These are phyloP conservation scores for Penicillium sp. DNA, from an alignment of 2,329 filamentous ascomycete species.

Conservation along the genomic window DNA sequence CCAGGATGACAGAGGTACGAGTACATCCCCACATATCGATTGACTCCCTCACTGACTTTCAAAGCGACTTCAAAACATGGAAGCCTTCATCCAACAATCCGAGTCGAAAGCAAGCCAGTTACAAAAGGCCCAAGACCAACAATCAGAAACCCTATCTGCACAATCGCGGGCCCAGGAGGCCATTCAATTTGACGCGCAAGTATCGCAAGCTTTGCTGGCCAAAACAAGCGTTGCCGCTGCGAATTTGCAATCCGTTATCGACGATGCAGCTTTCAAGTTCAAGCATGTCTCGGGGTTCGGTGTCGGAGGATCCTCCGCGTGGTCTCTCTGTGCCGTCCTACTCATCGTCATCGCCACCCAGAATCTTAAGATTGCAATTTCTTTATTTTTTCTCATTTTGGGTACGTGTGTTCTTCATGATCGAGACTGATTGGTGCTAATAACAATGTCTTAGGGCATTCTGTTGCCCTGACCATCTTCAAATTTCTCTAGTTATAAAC, in stretches of 20 bases:
- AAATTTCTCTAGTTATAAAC: constrained; percentile 14
- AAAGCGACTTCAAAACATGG: constrained; percentile 38
- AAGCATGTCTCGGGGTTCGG: constrained; percentile 18
- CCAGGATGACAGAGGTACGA: constrained; percentile 34
- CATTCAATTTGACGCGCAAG: constrained; percentile 25
- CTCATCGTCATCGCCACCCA: constrained; percentile 25
- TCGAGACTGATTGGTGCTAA: not conserved
- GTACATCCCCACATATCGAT: too few relatives aligned
- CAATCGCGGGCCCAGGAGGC: constrained; percentile 30
- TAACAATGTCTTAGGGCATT: constrained; percentile 10
- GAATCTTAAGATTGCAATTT: constrained; percentile 22
- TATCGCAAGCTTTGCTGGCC: constrained; percentile 35
- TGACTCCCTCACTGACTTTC: constrained; percentile 16
- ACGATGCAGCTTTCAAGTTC: constrained; percentile 28
- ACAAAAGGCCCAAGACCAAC: constrained; percentile 33
- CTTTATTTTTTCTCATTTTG: constrained; percentile 20
- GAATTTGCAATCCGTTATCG: constrained; percentile 33
- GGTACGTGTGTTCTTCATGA: constrained; percentile 3
- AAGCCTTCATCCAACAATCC: constrained; percentile 33
- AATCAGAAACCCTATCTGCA: constrained; percentile 30
- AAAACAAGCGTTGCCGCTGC: constrained; percentile 28
- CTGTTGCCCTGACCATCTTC: constrained; percentile 6
- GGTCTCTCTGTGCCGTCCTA: constrained; percentile 28
- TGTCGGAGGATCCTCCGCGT: constrained; percentile 20
- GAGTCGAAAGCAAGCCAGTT: constrained; percentile 33